A percentile compares a stretch with the other conserved stretches of the same genome.
Conservation (phyloP, 2,329 filamentous ascomycete genomes). For the Tolypocladium sp. region DNA sequence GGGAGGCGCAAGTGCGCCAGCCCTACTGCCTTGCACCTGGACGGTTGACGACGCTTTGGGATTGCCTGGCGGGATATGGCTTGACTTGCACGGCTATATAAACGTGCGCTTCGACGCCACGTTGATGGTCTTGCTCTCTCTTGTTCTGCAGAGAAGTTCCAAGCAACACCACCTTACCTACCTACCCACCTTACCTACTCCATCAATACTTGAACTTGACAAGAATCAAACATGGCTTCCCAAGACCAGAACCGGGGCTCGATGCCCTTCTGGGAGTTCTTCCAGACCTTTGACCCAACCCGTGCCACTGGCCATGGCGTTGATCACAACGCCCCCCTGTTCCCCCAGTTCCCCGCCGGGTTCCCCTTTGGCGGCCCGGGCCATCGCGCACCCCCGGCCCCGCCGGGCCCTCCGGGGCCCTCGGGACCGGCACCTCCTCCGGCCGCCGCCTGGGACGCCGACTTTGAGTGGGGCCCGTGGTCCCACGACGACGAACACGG, state of each 20-base stretch:
- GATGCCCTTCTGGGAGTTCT: conserved; percentile 22
- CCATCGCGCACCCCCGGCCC: conserved; percentile 1
- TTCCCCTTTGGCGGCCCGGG: conserved; percentile 22
- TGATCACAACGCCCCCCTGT: conserved; percentile 22
- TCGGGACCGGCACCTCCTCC: conserved; percentile 8
- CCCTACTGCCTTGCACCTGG: background rate
- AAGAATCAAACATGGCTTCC: conserved; percentile 12
- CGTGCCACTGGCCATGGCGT: conserved; percentile 24
- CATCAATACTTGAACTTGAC: background rate
- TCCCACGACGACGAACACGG: conserved; percentile 1
- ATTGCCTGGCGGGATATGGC: background rate
- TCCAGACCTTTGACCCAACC: conserved; percentile 22
- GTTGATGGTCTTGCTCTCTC: too few relatives aligned
- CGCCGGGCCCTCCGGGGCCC: background rate
- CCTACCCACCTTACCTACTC: background rate
- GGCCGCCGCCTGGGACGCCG: conserved; percentile 4
- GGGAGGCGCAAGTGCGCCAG: background rate
- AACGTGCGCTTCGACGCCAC: background rate
- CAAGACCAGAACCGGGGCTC: conserved; percentile 7
- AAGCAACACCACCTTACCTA: background rate
- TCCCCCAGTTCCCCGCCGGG: conserved; percentile 16
- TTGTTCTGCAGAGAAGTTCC: background rate
- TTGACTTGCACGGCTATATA: background rate
- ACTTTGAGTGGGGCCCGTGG: conserved; percentile 15
- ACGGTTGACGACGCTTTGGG: background rate